Base-by-base conservation (phyloP, 257 asterid genomes). In the Nicotiana otophora region DNA sequence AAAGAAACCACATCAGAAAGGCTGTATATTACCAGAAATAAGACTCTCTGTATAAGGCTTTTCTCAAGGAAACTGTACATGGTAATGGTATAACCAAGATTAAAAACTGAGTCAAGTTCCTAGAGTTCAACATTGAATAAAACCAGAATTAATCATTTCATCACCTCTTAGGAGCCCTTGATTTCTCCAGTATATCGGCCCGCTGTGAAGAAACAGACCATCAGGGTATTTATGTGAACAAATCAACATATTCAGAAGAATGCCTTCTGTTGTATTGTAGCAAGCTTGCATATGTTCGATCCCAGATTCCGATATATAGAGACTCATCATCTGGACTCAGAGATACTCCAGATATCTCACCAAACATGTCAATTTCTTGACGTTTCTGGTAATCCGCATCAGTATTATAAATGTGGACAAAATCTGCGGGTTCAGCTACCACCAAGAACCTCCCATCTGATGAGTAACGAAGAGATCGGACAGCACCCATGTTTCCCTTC, bases 351-450 rank as follows among this genome's bases (percentile, higher is more conserved):
- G 95, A 84, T 83, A 93, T 91, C 92, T 93, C 97, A 4, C 96
- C 97, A 68, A 93, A 93, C 88, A 93, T 88, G 75, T 93, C 95
- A 15, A 93, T 86, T 86, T 92, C 96, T 83, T 93, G 97, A 80
- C 91, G 89, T 28, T 67, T 88, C 83, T 66, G 84, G 66, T 82
- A 92, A 72, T 89, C 87, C 51, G 89, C 90, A 66, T 81, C 83
- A 10, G 88, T 83, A 83, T 83, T 87, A 83, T 92, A 93, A 2
- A 93, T 57, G 77, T 93, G 97, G 79, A 93, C 96, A 30, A 93
- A 93, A 85, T 93, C 97, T 1, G 96, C 97, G 1, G 96, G 91
- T 72, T 93, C 97, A 1, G 95, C 97, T 66, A 84, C 87, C 51
- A 90, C 91, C 66, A 93, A 88, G 81, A 92, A 93, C 81, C 87